phyloP scores from a whole-genome alignment of 2,329 filamentous ascomycete species.

The Phialophora macrospora region DNA sequence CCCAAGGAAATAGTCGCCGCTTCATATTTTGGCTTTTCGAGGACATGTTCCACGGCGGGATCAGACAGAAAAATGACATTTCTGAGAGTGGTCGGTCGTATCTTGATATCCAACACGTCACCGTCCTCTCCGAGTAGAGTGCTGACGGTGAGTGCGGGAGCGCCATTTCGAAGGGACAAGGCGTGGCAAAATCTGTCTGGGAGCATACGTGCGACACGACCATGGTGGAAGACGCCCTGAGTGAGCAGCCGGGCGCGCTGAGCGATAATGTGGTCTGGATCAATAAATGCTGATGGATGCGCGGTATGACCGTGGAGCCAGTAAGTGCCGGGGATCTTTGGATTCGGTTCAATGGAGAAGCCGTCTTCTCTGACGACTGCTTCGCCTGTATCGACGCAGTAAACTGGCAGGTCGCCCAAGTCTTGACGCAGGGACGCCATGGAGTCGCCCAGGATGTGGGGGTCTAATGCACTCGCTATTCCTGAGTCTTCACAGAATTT shows the following conservation, averaged over 20 bases:
- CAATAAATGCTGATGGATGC: slow-evolving; percentile 67
- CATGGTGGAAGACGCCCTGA: slow-evolving; percentile 59
- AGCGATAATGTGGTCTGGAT: slow-evolving; percentile 56
- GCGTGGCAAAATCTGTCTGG: slow-evolving; percentile 54
- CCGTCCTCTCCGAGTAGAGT: slow-evolving; percentile 59
- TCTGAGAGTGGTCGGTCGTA: slow-evolving; percentile 58
- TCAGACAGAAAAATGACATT: slow-evolving; percentile 62
- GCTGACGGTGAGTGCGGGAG: slow-evolving; percentile 67
- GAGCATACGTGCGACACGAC: slow-evolving; percentile 60
- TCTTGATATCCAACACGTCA: slow-evolving; percentile 58
- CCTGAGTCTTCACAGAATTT: slow-evolving; percentile 40
- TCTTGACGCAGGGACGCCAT: slow-evolving; percentile 63
- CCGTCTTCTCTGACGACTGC: slow-evolving; percentile 68
- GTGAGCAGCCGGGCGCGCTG: slow-evolving; percentile 61
- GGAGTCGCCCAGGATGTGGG: slow-evolving; percentile 48
- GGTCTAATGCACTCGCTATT: slow-evolving; percentile 41
- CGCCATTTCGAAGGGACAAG: slow-evolving; percentile 59
- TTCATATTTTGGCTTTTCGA: slow-evolving; percentile 22
- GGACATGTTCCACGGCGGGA: slow-evolving; percentile 35
- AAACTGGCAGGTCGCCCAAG: slow-evolving; percentile 62
- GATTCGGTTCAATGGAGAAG: slow-evolving; percentile 58
- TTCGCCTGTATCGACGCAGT: slow-evolving; percentile 61
- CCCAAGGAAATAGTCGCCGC: slow-evolving; percentile 44
- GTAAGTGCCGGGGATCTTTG: slow-evolving; percentile 50
- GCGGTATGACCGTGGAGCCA: slow-evolving; percentile 69